phyloP scores from a whole-genome alignment of 306 rosid genomes.

The Fagus crenata region DNA sequence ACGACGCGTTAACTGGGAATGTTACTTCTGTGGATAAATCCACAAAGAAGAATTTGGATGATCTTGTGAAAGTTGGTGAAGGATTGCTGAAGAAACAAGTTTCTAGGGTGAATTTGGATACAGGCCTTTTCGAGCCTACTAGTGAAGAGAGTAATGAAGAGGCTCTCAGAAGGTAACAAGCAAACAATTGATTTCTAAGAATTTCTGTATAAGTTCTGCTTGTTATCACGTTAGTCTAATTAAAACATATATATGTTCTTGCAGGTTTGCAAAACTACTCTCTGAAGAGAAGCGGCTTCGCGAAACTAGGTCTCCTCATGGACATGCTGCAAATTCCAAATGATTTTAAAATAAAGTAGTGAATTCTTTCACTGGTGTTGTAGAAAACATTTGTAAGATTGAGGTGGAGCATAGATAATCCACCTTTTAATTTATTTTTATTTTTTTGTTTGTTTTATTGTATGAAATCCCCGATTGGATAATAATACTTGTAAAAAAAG shows the following conservation, averaged over 20 bases:
- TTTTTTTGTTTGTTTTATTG: too few relatives aligned
- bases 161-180: slow-evolving; percentile 50
- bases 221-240: too few relatives aligned
- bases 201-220: too few relatives aligned
- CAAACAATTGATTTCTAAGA: too few relatives aligned
- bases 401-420: too few relatives aligned
- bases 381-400: too few relatives aligned
- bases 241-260: background rate
- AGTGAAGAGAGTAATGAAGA: slow-evolving; percentile 40
- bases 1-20: slow-evolving; percentile 41
- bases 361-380: too few relatives aligned
- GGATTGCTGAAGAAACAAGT: slow-evolving; percentile 39
- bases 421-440: too few relatives aligned
- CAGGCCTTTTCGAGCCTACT: slow-evolving; percentile 35
- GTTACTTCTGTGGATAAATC: slow-evolving; percentile 37
- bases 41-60: slow-evolving; percentile 40
- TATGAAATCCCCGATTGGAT: too few relatives aligned
- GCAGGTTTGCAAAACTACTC: slow-evolving; percentile 33
- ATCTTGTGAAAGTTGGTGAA: slow-evolving; percentile 48
- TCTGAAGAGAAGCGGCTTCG: slow-evolving; percentile 27
- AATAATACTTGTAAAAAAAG: too few relatives aligned
- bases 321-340: background rate
- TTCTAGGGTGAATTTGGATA: slow-evolving; percentile 35
- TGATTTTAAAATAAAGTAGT: background rate
- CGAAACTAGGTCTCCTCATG: background rate